These are phyloP conservation scores for Coemansia javaensis DNA, from an alignment of 192 early-diverging fungal genomes.

Conservation along the genomic window DNA sequence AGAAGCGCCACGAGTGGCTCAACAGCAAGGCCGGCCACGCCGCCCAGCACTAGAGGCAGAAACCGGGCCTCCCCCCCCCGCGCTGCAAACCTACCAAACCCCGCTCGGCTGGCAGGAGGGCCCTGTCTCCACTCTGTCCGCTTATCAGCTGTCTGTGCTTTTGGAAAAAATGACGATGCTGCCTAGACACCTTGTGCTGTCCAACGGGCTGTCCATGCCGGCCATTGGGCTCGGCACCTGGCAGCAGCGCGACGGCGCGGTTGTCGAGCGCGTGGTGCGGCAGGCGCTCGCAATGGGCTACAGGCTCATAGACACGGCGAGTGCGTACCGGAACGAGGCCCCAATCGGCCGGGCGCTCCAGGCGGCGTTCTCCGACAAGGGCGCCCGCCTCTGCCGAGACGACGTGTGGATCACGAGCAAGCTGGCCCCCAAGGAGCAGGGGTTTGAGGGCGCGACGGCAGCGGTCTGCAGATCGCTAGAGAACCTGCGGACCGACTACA, in stretches of 20 bases:
- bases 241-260: conserved; percentile 26
- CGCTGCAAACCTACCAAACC: too few species aligned
- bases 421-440: conserved; percentile 66
- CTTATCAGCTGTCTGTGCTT: too few species aligned
- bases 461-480: conserved; percentile 56
- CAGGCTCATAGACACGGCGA: conserved; percentile 56
- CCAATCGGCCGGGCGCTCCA: conserved; percentile 53
- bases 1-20: conserved; percentile 41
- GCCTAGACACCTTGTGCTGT: too few species aligned
- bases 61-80: too few species aligned
- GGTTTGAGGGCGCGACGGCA: conserved; percentile 53
- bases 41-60: conserved; percentile 6
- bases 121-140: too few species aligned
- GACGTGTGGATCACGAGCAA: conserved; percentile 72
- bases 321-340: conserved; percentile 63
- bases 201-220: conserved; percentile 33
- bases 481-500: conserved; percentile 59
- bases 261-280: conserved; percentile 16
- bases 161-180: too few species aligned
- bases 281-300: conserved; percentile 22
- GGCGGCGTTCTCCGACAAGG: conserved; percentile 40
- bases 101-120: too few species aligned
- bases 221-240: conserved; percentile 31
- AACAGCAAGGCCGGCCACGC: conserved; percentile 47
- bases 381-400: conserved; percentile 48